These are phyloP conservation scores for Microdochium paspali DNA, from an alignment of 2,329 filamentous ascomycete genomes.

Conservation along the genomic window DNA sequence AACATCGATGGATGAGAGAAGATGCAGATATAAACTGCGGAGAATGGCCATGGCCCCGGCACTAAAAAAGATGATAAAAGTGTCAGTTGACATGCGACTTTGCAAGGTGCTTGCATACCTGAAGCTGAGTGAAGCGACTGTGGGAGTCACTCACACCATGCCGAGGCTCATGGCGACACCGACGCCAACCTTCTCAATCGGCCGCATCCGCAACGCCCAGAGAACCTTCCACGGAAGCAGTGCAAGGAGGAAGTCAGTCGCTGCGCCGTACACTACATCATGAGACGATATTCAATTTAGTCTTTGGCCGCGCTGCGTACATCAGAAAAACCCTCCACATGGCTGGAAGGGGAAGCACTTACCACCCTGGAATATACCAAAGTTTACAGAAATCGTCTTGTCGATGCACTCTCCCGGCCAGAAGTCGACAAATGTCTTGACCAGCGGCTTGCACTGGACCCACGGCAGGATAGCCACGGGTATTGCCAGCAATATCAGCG, in stretches of 20 bases:
- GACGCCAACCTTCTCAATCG: constrained; percentile 17
- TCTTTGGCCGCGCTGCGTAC: constrained; percentile 2
- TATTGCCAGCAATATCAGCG: constrained; percentile 13
- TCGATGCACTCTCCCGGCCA: constrained; percentile 7
- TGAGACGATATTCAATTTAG: too few relatives aligned
- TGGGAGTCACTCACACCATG: constrained; percentile 11
- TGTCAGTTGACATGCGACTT: background rate
- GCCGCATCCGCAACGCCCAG: constrained; percentile 17
- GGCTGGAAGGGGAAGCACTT: background rate
- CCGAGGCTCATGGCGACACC: constrained; percentile 19
- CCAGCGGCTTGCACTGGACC: constrained; percentile 9
- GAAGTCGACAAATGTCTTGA: constrained; percentile 3
- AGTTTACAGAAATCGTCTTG: constrained; percentile 3
- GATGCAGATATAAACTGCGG: constrained; percentile 10
- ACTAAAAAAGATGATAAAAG: constrained; percentile 4
- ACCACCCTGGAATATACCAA: constrained; percentile 4
- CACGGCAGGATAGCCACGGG: constrained; percentile 11
- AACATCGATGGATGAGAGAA: constrained; percentile 8
- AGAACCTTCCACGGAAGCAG: constrained; percentile 20
- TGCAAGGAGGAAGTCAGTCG: constrained; percentile 17
- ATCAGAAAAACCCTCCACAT: too few relatives aligned
- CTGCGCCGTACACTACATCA: constrained; percentile 10
- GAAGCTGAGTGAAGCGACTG: background rate
- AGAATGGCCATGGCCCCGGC: constrained; percentile 14
- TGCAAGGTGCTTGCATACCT: background rate